Percentiles rank a stretch among this genome's conserved stretches.
Evolutionary conservation across 2,329 filamentous ascomycete genomes (phyloP).

Genomic region (Fusarium penzigii): DNA sequence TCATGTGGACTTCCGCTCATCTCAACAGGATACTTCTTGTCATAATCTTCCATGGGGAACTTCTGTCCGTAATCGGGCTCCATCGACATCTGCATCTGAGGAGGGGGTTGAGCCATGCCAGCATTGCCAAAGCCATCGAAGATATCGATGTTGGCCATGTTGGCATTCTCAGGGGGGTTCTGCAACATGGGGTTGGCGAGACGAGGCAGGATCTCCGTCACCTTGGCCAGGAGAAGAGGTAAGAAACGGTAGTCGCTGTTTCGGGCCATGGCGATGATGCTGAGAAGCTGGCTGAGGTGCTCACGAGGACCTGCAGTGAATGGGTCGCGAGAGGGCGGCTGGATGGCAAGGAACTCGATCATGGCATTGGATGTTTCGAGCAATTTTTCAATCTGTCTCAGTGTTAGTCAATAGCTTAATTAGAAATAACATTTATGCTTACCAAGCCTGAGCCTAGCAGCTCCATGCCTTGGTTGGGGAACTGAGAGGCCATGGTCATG

Average conservation of each 20-base stretch:
- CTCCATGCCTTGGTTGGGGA: constrained; percentile 73
- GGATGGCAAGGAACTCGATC: constrained; percentile 70
- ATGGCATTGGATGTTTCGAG: constrained; percentile 75
- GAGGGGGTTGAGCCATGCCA: constrained; percentile 54
- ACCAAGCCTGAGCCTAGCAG: constrained; percentile 74
- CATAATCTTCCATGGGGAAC: constrained; percentile 45
- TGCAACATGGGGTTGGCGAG: constrained; percentile 62
- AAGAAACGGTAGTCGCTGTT: constrained; percentile 75
- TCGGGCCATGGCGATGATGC: constrained; percentile 69
- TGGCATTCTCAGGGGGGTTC: constrained; percentile 55
- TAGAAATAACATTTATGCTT: constrained; percentile 33
- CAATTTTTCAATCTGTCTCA: constrained; percentile 70
- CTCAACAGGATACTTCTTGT: constrained; percentile 40
- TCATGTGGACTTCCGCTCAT: constrained; percentile 39
- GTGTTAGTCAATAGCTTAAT: constrained; percentile 9
- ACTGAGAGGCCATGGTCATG: constrained; percentile 66
- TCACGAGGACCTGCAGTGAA: constrained; percentile 71
- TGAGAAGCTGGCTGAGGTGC: constrained; percentile 69
- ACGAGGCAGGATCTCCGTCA: constrained; percentile 69
- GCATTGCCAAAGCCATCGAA: constrained; percentile 67
- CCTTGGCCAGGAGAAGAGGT: constrained; percentile 74
- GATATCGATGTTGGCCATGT: constrained; percentile 58
- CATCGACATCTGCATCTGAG: constrained; percentile 45
- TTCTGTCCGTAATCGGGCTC: constrained; percentile 51
- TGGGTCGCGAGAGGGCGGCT: constrained; percentile 59